A percentile compares a stretch with the other conserved stretches of the same genome.
Conservation (phyloP, 1,139 yeast species). For the Kodamaea sp. region DNA sequence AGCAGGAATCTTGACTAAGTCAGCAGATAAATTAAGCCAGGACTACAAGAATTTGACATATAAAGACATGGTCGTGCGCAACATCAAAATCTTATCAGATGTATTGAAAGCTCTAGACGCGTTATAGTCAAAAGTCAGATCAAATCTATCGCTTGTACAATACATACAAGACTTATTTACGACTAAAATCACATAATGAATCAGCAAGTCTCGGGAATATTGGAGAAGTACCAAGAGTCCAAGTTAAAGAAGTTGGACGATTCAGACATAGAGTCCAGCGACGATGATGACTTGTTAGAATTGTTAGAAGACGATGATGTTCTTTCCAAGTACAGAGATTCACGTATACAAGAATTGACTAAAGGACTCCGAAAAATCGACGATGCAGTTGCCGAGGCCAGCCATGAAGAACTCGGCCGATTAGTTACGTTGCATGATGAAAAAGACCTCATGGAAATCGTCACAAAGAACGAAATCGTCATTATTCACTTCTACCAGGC, state of each 20-base stretch:
- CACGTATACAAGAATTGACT: conserved; percentile 49
- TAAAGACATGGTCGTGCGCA: conserved; percentile 17
- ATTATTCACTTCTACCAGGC: conserved; percentile 70
- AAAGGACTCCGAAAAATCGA: conserved; percentile 45
- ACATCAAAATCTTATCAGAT: conserved; percentile 15
- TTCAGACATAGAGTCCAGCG: conserved; percentile 35
- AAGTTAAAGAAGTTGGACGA: conserved; percentile 24
- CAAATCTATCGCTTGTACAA: no score
- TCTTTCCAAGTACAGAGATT: conserved; percentile 44
- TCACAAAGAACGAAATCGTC: conserved; percentile 43
- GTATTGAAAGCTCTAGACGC: conserved; percentile 17
- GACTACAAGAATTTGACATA: conserved; percentile 1
- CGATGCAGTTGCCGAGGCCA: conserved; percentile 25
- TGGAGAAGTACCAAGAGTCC: conserved; percentile 46
- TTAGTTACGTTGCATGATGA: conserved; percentile 48
- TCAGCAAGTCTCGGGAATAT: conserved; percentile 29
- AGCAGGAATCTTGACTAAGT: no score
- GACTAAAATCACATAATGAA: no score
- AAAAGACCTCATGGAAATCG: conserved; percentile 53
- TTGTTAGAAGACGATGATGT: conserved; percentile 35
- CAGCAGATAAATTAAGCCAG: not conserved
- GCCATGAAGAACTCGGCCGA: conserved; percentile 43
- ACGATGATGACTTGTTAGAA: conserved; percentile 23
- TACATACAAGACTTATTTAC: no score
- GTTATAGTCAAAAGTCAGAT: not conserved